Evolutionary conservation across 805 yeast species (phyloP), one percentile per base, ranked within the genome.

Genomic region (Brettanomyces naardenensis): DNA sequence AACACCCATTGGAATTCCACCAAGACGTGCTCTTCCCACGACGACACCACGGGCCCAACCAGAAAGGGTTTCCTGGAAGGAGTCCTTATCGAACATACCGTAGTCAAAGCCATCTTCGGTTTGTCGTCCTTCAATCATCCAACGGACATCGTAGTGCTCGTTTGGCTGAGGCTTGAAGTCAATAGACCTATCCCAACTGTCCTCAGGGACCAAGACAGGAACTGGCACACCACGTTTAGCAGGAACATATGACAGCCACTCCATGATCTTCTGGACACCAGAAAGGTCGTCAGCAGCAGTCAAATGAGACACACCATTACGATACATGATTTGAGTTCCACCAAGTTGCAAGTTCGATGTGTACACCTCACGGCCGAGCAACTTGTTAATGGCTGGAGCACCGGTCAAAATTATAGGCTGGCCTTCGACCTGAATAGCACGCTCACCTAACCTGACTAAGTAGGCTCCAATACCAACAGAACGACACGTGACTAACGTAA

Each of bases 381-480:
- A 69, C 65, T 94, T 92, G 73, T 92, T 92, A 62, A 92, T 87
- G 41, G 98, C 97, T 37, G 96, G 97, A 41, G 98, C 98, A 74
- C 99, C 99, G 40, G 99, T 92, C 57, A 92, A 79, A 51, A 92
- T 90, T 52, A 92, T 87, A 39, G 99, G 98, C 66, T 92, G 97
- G 31, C 98, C 98, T 63, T 92, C 97, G 53, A 92, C 84, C 69
- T 92, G 99, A 54, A 92, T 89, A 31, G 97, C 95, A 72, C 99
- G 83, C 73, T 92, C 97, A 56, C 99, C 99, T 49, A 92, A 74
- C 66, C 99, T 83, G 30, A 92, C 98, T 59, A 92, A 73, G 60
- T 92, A 92, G 33, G 99, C 99, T 71, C 99, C 99, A 62, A 92
- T 92, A 80, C 99, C 99, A 54, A 92, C 99, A 37, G 97, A 89